Evolutionary conservation across 83 land plant genomes (phyloP).

Genomic region (Picea mariana): DNA sequence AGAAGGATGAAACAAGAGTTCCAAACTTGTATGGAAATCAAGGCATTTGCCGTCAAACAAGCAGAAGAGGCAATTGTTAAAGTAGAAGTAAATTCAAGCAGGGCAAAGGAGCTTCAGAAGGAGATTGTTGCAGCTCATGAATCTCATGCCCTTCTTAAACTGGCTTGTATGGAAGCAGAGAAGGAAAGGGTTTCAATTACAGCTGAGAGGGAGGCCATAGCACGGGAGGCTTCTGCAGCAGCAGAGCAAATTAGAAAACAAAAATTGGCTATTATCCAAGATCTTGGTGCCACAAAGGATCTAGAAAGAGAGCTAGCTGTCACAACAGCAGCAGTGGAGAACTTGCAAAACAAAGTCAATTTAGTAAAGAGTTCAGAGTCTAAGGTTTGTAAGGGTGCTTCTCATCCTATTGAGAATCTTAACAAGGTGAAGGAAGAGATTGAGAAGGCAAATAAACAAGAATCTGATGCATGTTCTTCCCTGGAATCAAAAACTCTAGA

Average conservation of each 20-base stretch:
- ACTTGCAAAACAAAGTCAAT: slow-evolving; percentile 2
- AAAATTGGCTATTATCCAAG: slow-evolving; percentile 30
- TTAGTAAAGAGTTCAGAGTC: neutral
- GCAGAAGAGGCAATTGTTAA: slow-evolving; percentile 36
- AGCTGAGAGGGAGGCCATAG: slow-evolving; percentile 33
- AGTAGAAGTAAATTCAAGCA: slow-evolving; percentile 30
- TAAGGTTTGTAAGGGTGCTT: neutral
- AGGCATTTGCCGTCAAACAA: slow-evolving; percentile 35
- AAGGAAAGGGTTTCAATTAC: slow-evolving; percentile 44
- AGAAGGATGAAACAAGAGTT: slow-evolving; percentile 46
- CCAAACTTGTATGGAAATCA: slow-evolving; percentile 47
- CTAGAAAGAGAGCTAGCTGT: slow-evolving; percentile 44
- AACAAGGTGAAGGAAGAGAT: slow-evolving; percentile 39
- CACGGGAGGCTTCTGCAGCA: slow-evolving; percentile 27
- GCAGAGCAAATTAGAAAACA: slow-evolving; percentile 45
- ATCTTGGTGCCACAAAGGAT: slow-evolving; percentile 23
- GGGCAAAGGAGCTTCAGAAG: slow-evolving; percentile 42
- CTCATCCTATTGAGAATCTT: slow-evolving; percentile 19
- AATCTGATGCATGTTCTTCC: slow-evolving; percentile 39
- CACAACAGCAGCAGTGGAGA: slow-evolving; percentile 19
- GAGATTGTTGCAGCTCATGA: slow-evolving; percentile 52
- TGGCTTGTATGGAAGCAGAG: slow-evolving; percentile 48
- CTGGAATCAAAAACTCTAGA: slow-evolving; percentile 30
- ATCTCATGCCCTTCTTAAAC: slow-evolving; percentile 41
- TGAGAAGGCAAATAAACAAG: slow-evolving; percentile 20